These are phyloP conservation scores for Alloascoidea hylecoeti DNA, from an alignment of 805 yeast genomes.

Conservation along the genomic window DNA sequence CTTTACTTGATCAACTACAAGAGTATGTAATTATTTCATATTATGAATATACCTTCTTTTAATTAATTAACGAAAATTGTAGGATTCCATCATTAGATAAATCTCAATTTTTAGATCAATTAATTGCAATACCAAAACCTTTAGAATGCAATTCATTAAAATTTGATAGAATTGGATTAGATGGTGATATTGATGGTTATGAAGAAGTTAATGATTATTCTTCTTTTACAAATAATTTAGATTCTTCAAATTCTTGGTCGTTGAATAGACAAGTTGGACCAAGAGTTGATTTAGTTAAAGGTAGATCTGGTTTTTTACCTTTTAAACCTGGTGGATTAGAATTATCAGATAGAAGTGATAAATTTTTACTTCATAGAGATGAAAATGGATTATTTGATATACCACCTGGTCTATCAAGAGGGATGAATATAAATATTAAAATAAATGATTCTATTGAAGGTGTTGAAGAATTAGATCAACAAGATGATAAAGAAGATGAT, in stretches of 20 bases:
- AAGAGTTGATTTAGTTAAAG: constrained; percentile 46
- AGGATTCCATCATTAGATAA: constrained; percentile 15
- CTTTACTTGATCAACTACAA: constrained; percentile 57
- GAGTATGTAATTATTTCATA: constrained; percentile 14
- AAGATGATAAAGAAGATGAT: constrained; percentile 18
- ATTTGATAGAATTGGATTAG: constrained; percentile 62
- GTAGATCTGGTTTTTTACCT: constrained; percentile 66
- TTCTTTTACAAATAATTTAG: constrained; percentile 28
- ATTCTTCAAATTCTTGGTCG: constrained; percentile 59
- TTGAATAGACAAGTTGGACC: constrained; percentile 54
- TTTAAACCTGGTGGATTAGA: constrained; percentile 87
- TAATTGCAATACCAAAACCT: constrained; percentile 45
- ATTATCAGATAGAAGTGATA: constrained; percentile 11
- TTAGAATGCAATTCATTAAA: constrained; percentile 50
- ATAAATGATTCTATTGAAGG: constrained; percentile 7
- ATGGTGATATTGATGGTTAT: constrained; percentile 50
- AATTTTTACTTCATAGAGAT: constrained; percentile 40
- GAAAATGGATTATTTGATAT: constrained; percentile 63
- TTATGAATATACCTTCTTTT: constrained; percentile 9
- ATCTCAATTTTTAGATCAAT: constrained; percentile 24
- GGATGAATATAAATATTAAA: constrained; percentile 27
- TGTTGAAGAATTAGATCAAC: neutral
- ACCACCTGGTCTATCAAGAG: constrained; percentile 75
- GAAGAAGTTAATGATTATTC: constrained; percentile 45
- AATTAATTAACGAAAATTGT: neutral